A percentile compares a stretch with the other conserved stretches of the same genome.
phyloP scores from a whole-genome alignment of 2,329 filamentous ascomycete species.

The Basipetospora chlamydospora region DNA sequence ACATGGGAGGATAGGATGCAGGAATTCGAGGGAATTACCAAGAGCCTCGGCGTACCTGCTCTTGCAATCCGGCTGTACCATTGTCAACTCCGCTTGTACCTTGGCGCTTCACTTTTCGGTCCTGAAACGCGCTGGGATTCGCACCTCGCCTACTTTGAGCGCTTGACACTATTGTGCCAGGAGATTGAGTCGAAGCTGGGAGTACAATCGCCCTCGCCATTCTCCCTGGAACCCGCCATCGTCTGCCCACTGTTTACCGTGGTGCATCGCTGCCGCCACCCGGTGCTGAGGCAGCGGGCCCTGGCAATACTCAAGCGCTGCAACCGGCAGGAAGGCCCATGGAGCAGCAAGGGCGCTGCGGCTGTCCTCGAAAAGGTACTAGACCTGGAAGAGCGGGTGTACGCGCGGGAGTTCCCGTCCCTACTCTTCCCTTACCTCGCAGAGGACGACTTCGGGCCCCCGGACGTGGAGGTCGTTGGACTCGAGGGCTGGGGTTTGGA shows the following conservation, averaged over 20 bases:
- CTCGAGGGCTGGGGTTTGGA: not conserved
- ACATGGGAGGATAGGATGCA: constrained; percentile 3
- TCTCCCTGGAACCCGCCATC: constrained; percentile 13
- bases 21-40: not conserved
- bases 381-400: constrained; percentile 6
- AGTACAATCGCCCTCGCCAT: constrained; percentile 7
- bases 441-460: not conserved
- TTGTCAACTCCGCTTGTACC: constrained; percentile 10
- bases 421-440: too few relatives aligned
- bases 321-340: constrained; percentile 15
- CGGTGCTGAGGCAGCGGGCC: constrained; percentile 11
- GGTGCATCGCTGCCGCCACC: constrained; percentile 13
- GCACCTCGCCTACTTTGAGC: constrained; percentile 9
- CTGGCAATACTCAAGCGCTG: constrained; percentile 10
- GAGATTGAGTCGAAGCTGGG: constrained; percentile 4
- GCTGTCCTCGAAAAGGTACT: constrained; percentile 9
- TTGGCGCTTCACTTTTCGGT: constrained; percentile 11
- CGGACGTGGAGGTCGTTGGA: not conserved
- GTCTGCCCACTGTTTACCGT: constrained; percentile 11
- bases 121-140: constrained; percentile 17
- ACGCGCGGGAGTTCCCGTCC: too few relatives aligned
- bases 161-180: constrained; percentile 8
- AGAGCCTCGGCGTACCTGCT: constrained; percentile 6
- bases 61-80: constrained; percentile 16
- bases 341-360: constrained; percentile 12